Base-by-base conservation (phyloP, 2,329 filamentous ascomycete species). In the Fusarium tuaranense region DNA sequence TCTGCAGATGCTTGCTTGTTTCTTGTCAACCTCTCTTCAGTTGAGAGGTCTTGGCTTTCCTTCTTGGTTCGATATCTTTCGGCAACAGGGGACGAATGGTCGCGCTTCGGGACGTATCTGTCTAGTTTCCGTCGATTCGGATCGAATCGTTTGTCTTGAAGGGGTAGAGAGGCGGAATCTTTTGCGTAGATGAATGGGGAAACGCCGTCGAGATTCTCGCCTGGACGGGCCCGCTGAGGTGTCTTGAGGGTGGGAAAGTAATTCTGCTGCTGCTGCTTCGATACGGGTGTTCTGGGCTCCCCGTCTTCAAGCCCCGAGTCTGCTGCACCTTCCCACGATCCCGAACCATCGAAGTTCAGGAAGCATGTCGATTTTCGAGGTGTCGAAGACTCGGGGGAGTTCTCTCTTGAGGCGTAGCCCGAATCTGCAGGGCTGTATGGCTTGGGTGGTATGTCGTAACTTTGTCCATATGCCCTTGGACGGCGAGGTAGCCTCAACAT, bases 61-160 rank as follows among this genome's bases (percentile, higher is more conserved):
- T 87, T 88, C 30, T 82, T 85, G 13, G 85, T 85, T 58, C 83
- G 84, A 69, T 87, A 88, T 60, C 84, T 86, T 63, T 90, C 86
- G 3, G 81, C 79, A 3, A 80, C 78, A 1, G 84, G 78, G 20
- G 82, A 79, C 1, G 71, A 69, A 16, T 76, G 70, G 39, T 85
- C 81, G 68, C 87, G 82, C 10, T 79, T 79, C 14, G 88, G 86
- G 6, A 91, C 82, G 72, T 89, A 91, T 57, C 89, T 86, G 73
- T 91, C 88, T 4, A 84, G 81, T 7, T 69, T 69, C 10, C 76
- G 78, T 13, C 67, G 62, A 20, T 72, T 70, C 36, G 53, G 13
- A 20, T 73, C 48, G 36, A 68, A 27, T 10, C 63, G 66, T 57
- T 51, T 73, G 30, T 66, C 62, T 44, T 59, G 55, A 27, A 71